Evolutionary conservation across 2,329 filamentous ascomycete genomes (phyloP), one percentile per base, ranked within the genome.

Genomic region (Fusarium nanum): DNA sequence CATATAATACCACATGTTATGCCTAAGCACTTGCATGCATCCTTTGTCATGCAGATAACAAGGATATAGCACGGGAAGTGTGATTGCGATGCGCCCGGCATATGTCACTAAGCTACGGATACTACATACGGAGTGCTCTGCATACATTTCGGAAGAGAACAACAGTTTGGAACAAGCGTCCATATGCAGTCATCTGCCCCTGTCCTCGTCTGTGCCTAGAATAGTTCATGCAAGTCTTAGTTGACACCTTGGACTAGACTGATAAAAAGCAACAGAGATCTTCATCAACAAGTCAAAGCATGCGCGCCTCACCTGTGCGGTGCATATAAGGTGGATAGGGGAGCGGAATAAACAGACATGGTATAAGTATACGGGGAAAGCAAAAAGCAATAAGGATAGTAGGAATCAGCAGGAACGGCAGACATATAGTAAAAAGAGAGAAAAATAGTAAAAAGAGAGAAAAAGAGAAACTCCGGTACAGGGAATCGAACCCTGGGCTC

Each of bases 401-500:
- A 37, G 3, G 34, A 14, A 12, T 12, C 12, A 4, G 7, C 27
- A 52, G 23, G 11, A 16, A 18, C 11, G 12, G 9, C 18, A 42
- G 3, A 18, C 6, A 37, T 7, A 25, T 4, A 22, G 13, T 14
- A 27, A 53, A 42, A 53, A 6, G 18, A 41, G 32, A 13, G 22
- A 7, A 28, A 52, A 41, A 53, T 4, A 22, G 13, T 14, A 27
- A 53, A 42, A 53, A 6, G 18, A 41, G 32, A 13, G 22, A 7
- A 28, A 52, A 41, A 53, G 20, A 23, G 9, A 53, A 40, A 47
- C 71, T 74, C 72, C 71, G 71, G 72, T 73, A 73, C 72, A 74
- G 71, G 72, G 72, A 73, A 73, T 73, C 71, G 71, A 73, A 73
- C 71, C 72, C 72, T 74, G 67, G 68, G 72, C 72, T 73, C 72